Percentiles rank a stretch among this genome's conserved stretches.
Evolutionary conservation across 176 grass and related monocot species (phyloP).

Genomic region (Thinopyrum elongatum): DNA sequence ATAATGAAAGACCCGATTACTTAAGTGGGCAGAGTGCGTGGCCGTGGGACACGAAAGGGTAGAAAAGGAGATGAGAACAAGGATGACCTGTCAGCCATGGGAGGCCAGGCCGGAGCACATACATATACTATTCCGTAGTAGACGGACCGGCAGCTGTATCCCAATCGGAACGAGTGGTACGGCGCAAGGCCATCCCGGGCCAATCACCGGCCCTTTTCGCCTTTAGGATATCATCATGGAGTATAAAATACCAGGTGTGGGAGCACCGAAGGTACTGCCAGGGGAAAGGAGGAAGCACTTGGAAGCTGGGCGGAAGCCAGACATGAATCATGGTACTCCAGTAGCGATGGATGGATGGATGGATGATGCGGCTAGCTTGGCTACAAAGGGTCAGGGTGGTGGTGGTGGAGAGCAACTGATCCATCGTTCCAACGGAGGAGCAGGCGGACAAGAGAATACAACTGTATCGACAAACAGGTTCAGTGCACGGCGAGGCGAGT

Average conservation of each 20-base stretch:
- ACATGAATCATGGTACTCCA: not conserved
- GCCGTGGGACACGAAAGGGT: not conserved
- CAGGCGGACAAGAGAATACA: slow-evolving; percentile 6
- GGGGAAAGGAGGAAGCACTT: not conserved
- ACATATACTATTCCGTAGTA: not conserved
- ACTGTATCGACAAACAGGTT: slow-evolving; percentile 15
- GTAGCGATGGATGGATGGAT: not conserved
- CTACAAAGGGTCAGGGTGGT: not conserved
- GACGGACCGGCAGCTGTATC: slow-evolving; percentile 38
- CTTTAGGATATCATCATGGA: slow-evolving; percentile 11
- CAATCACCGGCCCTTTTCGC: not conserved
- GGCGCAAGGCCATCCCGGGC: not conserved
- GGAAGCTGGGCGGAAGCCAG: not conserved
- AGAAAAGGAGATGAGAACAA: slow-evolving; percentile 9
- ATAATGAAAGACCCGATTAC: slow-evolving; percentile 36
- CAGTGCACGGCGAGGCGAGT: slow-evolving; percentile 32
- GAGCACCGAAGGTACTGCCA: not conserved
- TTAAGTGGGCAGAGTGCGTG: slow-evolving; percentile 8
- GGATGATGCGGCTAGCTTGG: not conserved
- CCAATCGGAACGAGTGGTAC: not conserved
- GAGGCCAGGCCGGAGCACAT: not conserved
- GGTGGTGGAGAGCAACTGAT: not conserved
- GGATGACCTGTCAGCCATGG: slow-evolving; percentile 19
- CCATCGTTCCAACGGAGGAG: not conserved
- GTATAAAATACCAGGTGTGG: slow-evolving; percentile 7